Evolutionary conservation across 192 early-diverging fungal genomes (phyloP).

Genomic region (Entomortierella lignicola): DNA sequence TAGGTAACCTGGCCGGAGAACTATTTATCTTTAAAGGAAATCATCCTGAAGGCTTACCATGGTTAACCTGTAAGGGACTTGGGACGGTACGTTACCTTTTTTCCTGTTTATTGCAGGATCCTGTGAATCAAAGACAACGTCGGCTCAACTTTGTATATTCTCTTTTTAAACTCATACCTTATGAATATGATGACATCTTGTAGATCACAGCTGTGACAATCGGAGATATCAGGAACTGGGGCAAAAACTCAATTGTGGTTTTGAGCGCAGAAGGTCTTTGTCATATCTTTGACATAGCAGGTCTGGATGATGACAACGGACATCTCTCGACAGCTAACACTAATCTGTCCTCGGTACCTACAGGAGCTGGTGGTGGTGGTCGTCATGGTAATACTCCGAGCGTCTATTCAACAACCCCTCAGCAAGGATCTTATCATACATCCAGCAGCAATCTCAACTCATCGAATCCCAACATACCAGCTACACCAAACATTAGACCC

Average conservation of each 20-base stretch:
- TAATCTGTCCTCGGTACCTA: neutral
- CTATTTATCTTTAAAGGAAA: conserved; percentile 68
- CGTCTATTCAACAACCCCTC: conserved; percentile 31
- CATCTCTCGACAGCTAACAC: neutral
- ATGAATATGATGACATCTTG: neutral
- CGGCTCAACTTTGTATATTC: neutral
- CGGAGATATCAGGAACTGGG: conserved; percentile 67
- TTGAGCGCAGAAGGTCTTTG: conserved; percentile 67
- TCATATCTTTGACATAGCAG: conserved; percentile 66
- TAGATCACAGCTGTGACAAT: conserved; percentile 70
- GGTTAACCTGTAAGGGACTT: conserved; percentile 59
- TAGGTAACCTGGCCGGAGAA: conserved; percentile 68
- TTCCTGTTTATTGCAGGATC: neutral
- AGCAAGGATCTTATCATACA: conserved; percentile 22
- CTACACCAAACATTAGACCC: conserved; percentile 38
- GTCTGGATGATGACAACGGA: conserved; percentile 24
- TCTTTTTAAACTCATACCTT: too few species aligned
- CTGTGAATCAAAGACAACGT: too few species aligned
- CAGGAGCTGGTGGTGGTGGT: neutral
- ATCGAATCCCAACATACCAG: conserved; percentile 20
- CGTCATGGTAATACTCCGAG: conserved; percentile 17
- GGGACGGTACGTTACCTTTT: conserved; percentile 58
- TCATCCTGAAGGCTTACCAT: conserved; percentile 53
- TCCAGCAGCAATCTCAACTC: neutral
- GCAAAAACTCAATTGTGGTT: conserved; percentile 67